Evolutionary conservation across 1,139 yeast genomes (phyloP).

Genomic region (Pichia sp.): DNA sequence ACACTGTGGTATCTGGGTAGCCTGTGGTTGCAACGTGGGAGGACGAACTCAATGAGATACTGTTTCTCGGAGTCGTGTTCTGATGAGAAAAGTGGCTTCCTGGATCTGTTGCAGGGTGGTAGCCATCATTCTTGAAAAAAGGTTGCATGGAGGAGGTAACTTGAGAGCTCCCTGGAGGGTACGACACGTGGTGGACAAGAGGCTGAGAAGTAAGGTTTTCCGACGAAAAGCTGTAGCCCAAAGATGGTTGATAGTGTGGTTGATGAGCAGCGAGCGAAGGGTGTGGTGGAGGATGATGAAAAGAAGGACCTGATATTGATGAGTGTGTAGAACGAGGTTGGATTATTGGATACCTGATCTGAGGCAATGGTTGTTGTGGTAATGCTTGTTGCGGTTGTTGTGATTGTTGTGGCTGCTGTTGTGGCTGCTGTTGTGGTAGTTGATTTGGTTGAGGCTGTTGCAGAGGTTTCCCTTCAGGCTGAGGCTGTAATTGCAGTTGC

Average conservation of each 20-base stretch:
- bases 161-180: neutral
- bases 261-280: neutral
- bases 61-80: slow-evolving; percentile 4
- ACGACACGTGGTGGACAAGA: neutral
- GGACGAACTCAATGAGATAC: neutral
- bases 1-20: neutral
- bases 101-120: neutral
- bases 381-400: neutral
- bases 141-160: neutral
- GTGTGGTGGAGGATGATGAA: neutral
- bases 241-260: neutral
- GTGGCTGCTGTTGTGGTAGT: slow-evolving; percentile 5
- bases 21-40: neutral
- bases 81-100: neutral
- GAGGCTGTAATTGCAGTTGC: neutral
- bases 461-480: neutral
- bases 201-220: neutral
- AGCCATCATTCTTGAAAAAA: neutral
- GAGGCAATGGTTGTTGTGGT: slow-evolving; percentile 3
- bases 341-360: neutral
- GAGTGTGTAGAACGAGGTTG: neutral
- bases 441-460: neutral
- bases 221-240: neutral
- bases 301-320: slow-evolving; percentile 3
- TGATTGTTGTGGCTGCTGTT: neutral